Conservation (phyloP, 23 red algal species). For the Gracilariopsis chorda region DNA sequence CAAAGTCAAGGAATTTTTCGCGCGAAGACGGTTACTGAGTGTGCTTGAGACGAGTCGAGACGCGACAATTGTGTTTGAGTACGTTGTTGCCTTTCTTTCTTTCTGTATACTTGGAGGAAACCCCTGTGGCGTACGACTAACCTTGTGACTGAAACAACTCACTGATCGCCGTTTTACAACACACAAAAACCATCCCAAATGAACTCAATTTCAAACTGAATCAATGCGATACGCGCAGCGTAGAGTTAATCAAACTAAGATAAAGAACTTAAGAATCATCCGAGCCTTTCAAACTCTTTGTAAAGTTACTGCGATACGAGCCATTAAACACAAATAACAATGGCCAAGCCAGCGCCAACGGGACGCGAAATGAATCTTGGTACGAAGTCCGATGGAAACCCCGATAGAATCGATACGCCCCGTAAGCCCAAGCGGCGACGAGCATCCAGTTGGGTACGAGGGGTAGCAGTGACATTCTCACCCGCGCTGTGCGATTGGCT, state of each 20-base stretch:
- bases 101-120: too few species aligned
- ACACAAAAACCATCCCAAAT: too few species aligned
- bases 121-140: too few species aligned
- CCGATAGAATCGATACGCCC: conserved; percentile 59
- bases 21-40: conserved; percentile 47
- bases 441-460: conserved; percentile 53
- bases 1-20: conserved; percentile 51
- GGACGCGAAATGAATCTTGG: conserved; percentile 34
- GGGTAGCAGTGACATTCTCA: conserved; percentile 40
- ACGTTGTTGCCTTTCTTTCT: too few species aligned
- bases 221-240: neutral
- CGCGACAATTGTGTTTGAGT: conserved; percentile 77
- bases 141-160: too few species aligned
- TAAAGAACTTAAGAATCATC: conserved; percentile 7
- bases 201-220: too few species aligned
- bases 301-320: conserved; percentile 72
- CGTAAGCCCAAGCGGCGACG: conserved; percentile 44
- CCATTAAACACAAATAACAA: conserved; percentile 51
- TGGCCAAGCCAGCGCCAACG: conserved; percentile 62
- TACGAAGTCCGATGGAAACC: conserved; percentile 74
- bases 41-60: conserved; percentile 79
- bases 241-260: conserved; percentile 49
- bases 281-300: conserved; percentile 51
- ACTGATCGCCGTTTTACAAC: too few species aligned
- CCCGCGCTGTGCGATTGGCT: neutral